A percentile compares a stretch with the other conserved stretches of the same genome.
Conservation (phyloP, 2,329 filamentous ascomycete species). For the Microcyclosporella mali region DNA sequence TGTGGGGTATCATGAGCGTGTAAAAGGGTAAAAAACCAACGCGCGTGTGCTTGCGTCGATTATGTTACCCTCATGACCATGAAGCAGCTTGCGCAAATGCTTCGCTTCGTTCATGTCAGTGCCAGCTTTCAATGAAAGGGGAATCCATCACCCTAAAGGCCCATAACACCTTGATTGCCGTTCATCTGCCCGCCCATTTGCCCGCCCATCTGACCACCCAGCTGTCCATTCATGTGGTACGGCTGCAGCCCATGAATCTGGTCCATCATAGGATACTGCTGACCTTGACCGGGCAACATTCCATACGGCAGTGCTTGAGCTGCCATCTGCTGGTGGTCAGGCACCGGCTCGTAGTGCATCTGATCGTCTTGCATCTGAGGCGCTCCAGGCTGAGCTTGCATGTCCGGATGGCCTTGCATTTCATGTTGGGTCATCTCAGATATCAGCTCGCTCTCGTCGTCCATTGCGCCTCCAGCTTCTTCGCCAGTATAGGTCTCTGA, state of each 20-base stretch:
- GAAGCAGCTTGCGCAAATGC: no score
- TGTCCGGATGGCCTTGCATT: slow-evolving; percentile 4
- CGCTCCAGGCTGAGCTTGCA: slow-evolving; percentile 14
- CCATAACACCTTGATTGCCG: slow-evolving; percentile 11
- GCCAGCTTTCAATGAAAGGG: no score
- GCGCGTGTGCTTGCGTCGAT: no score
- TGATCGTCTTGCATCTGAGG: slow-evolving; percentile 19
- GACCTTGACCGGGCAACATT: slow-evolving; percentile 20
- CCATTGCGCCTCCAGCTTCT: slow-evolving; percentile 24
- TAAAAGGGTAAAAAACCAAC: no score
- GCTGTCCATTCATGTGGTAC: slow-evolving; percentile 21
- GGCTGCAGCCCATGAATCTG: slow-evolving; percentile 22
- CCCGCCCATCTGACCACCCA: slow-evolving; percentile 8
- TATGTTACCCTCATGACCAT: no score
- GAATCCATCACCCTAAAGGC: no score
- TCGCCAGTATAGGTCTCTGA: slow-evolving; percentile 31
- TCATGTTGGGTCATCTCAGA: slow-evolving; percentile 4
- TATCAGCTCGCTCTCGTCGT: slow-evolving; percentile 23
- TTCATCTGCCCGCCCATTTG: slow-evolving; percentile 3
- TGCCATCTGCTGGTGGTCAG: slow-evolving; percentile 19
- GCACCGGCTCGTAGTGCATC: slow-evolving; percentile 26
- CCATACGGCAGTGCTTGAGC: slow-evolving; percentile 17
- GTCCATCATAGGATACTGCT: slow-evolving; percentile 25
- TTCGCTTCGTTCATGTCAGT: no score
- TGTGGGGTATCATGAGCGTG: no score